Evolutionary conservation across 352 stramenopile genomes (phyloP).

Genomic region (Phytophthora crassamura): DNA sequence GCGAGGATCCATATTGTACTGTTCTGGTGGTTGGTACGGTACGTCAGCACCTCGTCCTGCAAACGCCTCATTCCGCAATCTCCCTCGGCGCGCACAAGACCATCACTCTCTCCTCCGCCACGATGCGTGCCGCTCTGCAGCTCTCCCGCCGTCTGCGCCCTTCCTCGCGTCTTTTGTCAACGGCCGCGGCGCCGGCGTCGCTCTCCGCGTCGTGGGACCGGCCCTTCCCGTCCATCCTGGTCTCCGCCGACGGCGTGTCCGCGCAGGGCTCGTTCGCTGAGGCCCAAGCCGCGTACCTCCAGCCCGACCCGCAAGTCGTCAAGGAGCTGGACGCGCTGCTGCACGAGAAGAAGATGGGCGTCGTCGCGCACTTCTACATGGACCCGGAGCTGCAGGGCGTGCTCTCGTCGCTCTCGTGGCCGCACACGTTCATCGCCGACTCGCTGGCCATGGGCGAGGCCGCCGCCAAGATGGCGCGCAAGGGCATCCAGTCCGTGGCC

Average conservation of each 20-base stretch:
- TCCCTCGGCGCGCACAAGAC: conserved; percentile 3
- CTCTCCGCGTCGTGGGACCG: conserved; percentile 76
- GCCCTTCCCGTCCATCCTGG: conserved; percentile 81
- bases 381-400: conserved; percentile 96
- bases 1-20: no score
- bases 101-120: conserved; percentile 5
- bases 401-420: conserved; percentile 84
- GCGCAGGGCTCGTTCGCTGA: conserved; percentile 91
- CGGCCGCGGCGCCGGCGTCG: conserved; percentile 49
- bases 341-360: conserved; percentile 93
- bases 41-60: no score
- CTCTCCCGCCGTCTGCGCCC: conserved; percentile 37
- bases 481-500: conserved; percentile 90
- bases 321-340: conserved; percentile 88
- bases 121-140: conserved; percentile 44
- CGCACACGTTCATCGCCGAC: conserved; percentile 95
- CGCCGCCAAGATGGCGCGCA: conserved; percentile 94
- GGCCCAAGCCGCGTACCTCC: conserved; percentile 87
- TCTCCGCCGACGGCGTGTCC: conserved; percentile 74
- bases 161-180: conserved; percentile 11
- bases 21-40: no score
- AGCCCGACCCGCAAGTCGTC: conserved; percentile 88
- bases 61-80: conserved; percentile 24
- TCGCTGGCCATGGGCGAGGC: conserved; percentile 98
- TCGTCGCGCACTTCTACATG: conserved; percentile 99